A percentile compares a stretch with the other conserved stretches of the same genome.
phyloP scores from a whole-genome alignment of 2,329 filamentous ascomycete species.

The Cyclaneusma minus region DNA sequence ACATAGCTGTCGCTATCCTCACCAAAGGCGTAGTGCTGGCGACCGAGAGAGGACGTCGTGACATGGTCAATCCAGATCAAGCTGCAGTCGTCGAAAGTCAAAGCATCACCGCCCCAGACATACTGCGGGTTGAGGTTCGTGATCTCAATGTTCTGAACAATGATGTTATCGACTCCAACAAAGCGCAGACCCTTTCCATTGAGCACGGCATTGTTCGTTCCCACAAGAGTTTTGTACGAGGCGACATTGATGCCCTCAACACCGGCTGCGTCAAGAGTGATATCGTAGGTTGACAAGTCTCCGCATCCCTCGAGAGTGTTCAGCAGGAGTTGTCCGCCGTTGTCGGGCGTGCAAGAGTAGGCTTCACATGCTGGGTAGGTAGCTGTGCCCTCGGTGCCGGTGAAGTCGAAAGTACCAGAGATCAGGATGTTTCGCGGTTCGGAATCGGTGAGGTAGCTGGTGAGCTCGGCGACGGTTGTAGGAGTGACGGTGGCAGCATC shows the following conservation, averaged over 20 bases:
- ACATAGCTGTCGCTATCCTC: slow-evolving; percentile 20
- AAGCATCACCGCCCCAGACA: slow-evolving; percentile 23
- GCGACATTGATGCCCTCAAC: slow-evolving; percentile 11
- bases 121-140: slow-evolving; percentile 21
- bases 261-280: slow-evolving; percentile 11
- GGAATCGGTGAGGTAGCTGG: slow-evolving; percentile 38
- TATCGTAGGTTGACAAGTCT: slow-evolving; percentile 5
- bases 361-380: slow-evolving; percentile 2
- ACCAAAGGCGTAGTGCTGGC: slow-evolving; percentile 26
- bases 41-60: slow-evolving; percentile 26
- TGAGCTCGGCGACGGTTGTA: slow-evolving; percentile 34
- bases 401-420: slow-evolving; percentile 24
- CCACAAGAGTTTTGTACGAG: slow-evolving; percentile 16
- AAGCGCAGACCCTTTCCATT: slow-evolving; percentile 15
- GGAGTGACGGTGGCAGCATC: slow-evolving; percentile 35
- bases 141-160: slow-evolving; percentile 16
- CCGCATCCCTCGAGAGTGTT: slow-evolving; percentile 7
- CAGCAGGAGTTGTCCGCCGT: slow-evolving; percentile 6
- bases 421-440: slow-evolving; percentile 40
- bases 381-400: slow-evolving; percentile 5
- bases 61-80: slow-evolving; percentile 22
- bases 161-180: slow-evolving; percentile 13
- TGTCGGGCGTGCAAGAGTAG: slow-evolving; percentile 4
- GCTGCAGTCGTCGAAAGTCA: slow-evolving; percentile 19
- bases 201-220: slow-evolving; percentile 13